These are phyloP conservation scores for Cutaneotrichosporon dermatis DNA, from an alignment of 1,284 basidiomycete species.

Conservation along the genomic window DNA sequence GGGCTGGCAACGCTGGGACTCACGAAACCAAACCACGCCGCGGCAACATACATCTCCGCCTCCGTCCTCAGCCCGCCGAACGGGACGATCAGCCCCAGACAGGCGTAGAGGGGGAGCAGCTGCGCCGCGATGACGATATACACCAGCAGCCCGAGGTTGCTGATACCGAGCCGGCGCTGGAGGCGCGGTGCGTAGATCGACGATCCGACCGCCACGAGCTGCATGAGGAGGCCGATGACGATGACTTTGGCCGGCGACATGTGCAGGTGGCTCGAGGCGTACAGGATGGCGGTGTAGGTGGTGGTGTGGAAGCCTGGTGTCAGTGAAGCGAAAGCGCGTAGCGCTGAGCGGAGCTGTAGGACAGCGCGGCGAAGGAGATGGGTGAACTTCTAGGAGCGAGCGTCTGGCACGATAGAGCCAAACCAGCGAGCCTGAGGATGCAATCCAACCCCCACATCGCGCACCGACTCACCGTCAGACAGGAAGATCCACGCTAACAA, in stretches of 20 bases:
- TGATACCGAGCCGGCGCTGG: conserved; percentile 54
- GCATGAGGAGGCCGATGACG: conserved; percentile 48
- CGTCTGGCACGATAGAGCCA: no score
- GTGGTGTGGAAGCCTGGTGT: conserved; percentile 44
- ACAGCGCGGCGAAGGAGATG: no score
- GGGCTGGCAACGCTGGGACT: no score
- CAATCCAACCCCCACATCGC: no score
- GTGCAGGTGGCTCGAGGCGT: conserved; percentile 43
- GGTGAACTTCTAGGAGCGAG: no score
- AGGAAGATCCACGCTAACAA: conserved; percentile 86
- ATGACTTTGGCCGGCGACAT: conserved; percentile 51
- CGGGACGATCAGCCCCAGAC: conserved; percentile 65
- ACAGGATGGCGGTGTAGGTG: conserved; percentile 44
- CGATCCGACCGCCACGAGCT: conserved; percentile 45
- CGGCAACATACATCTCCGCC: conserved; percentile 76
- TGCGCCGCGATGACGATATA: conserved; percentile 63
- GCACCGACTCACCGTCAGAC: conserved; percentile 69
- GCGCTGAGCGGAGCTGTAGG: no score
- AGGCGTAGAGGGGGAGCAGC: conserved; percentile 73
- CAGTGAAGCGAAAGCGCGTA: no score
- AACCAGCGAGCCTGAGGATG: no score
- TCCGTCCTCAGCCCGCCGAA: conserved; percentile 66
- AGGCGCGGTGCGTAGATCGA: conserved; percentile 39
- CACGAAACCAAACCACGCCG: conserved; percentile 68
- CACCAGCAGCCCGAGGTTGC: conserved; percentile 65